Percentiles rank a stretch among this genome's conserved stretches.
Conservation (phyloP, 2,329 filamentous ascomycete genomes). For the Dactylonectria estremocensis region DNA sequence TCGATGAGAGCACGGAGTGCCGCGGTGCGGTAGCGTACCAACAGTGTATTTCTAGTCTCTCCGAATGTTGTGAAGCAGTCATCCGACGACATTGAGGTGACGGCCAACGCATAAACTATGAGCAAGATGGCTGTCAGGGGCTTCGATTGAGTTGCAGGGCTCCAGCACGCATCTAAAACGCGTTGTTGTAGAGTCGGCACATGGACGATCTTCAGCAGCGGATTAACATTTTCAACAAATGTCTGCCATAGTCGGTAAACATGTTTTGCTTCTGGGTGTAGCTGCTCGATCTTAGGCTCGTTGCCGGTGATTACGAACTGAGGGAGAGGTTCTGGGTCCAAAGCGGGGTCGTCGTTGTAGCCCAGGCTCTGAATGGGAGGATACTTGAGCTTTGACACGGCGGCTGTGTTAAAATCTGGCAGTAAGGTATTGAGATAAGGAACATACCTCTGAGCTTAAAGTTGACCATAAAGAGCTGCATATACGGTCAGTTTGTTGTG, state of each 20-base stretch:
- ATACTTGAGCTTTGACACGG: slow-evolving; percentile 39
- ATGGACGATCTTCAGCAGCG: slow-evolving; percentile 51
- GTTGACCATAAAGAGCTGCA: slow-evolving; percentile 42
- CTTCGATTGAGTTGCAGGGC: slow-evolving; percentile 32
- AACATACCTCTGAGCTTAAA: slow-evolving; percentile 36
- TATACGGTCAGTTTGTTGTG: fast-evolving
- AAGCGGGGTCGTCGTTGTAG: slow-evolving; percentile 41
- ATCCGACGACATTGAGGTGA: slow-evolving; percentile 39
- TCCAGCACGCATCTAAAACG: slow-evolving; percentile 50
- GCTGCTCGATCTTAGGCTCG: neutral
- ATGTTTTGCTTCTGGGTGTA: slow-evolving; percentile 51
- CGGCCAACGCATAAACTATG: slow-evolving; percentile 47
- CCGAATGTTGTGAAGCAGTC: slow-evolving; percentile 37
- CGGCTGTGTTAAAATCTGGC: neutral
- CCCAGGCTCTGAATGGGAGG: slow-evolving; percentile 40
- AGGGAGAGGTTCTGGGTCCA: slow-evolving; percentile 31
- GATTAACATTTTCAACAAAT: slow-evolving; percentile 53
- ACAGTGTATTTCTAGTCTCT: slow-evolving; percentile 28
- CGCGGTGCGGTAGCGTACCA: slow-evolving; percentile 44
- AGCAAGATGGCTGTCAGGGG: slow-evolving; percentile 47
- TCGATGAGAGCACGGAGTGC: slow-evolving; percentile 44
- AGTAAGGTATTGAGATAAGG: fast-evolving
- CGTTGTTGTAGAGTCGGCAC: slow-evolving; percentile 51
- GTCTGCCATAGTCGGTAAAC: slow-evolving; percentile 53
- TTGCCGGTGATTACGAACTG: slow-evolving; percentile 13